These are phyloP conservation scores for Hymenoscyphus fructigenus DNA, from an alignment of 2,329 filamentous ascomycete genomes.

Conservation along the genomic window DNA sequence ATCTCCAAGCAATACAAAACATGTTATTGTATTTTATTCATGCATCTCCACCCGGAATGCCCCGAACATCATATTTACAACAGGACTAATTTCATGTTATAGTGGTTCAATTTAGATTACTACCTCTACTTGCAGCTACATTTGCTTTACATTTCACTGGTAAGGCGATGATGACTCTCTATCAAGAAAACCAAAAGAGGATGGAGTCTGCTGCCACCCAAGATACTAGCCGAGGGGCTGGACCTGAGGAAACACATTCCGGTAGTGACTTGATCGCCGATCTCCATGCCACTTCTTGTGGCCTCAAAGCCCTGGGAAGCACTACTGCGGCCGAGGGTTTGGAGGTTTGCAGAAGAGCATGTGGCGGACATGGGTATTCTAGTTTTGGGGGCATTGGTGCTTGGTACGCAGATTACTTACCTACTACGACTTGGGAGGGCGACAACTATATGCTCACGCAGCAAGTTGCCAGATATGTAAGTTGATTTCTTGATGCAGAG, in stretches of 20 bases:
- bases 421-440: conserved; percentile 61
- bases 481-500: conserved; percentile 25
- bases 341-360: conserved; percentile 72
- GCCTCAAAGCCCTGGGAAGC: conserved; percentile 71
- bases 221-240: conserved; percentile 53
- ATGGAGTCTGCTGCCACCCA: conserved; percentile 50
- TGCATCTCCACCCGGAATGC: too few relatives aligned
- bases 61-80: too few relatives aligned
- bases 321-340: conserved; percentile 72
- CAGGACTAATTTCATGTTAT: too few relatives aligned
- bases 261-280: conserved; percentile 70
- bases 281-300: conserved; percentile 74
- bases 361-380: conserved; percentile 75
- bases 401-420: conserved; percentile 75
- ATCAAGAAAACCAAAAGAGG: conserved; percentile 69
- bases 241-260: conserved; percentile 65
- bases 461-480: conserved; percentile 70
- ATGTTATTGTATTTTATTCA: too few relatives aligned
- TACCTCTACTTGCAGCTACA: conserved; percentile 70
- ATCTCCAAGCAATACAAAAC: too few relatives aligned
- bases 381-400: conserved; percentile 73
- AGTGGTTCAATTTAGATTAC: conserved; percentile 70
- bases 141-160: conserved; percentile 81
- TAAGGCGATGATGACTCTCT: conserved; percentile 71
- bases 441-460: conserved; percentile 81